Base-by-base conservation (phyloP, 2,329 filamentous ascomycete species). In the Ophiostoma sp. region DNA sequence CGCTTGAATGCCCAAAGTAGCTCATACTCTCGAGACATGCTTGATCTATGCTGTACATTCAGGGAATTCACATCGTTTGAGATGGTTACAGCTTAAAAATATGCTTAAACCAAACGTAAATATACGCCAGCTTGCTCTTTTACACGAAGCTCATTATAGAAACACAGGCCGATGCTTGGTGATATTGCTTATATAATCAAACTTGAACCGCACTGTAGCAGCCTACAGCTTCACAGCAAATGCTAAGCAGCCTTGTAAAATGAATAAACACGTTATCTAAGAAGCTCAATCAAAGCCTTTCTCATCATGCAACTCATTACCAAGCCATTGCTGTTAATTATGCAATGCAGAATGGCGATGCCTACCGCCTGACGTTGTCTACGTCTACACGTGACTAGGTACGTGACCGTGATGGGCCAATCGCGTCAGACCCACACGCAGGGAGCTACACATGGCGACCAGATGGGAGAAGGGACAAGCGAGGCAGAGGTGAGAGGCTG, bases 361-460 rank as follows among this genome's bases (percentile, higher is more conserved):
- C 13, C 4, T 17, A 20, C n/a, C 52, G 52, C 35, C 27, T 2
- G n/a, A 17, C 17, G 20, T 23, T 8, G 52, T 57, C n/a, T 13
- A 57, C 5, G 52, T 57, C 2, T 11, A 15, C 65, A 67, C 65
- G 65, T 67, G 65, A 67, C 39, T 1, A 3, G 2, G 1, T n/a
- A 1, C 10, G 65, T 48, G 39, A 41, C n/a, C 65, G 23, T 39
- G 65, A 67, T 65, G 31, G n/a, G 65, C 36, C 65, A 67, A 67
- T 67, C 39, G 65, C 39, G 65, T 11, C n/a, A 39, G 65, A 67
- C 65, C 65, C 65, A 67, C 65, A 44, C 27, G 64, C 64, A 41
- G n/a, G 62, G 65, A 67, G 65, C 65, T 67, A 11, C 65, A 66
- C 33, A 67, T 67, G 65, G 62, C 17, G 62, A 39, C 36, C 23